These are phyloP conservation scores for Diaporthe ampelina DNA, from an alignment of 2,329 filamentous ascomycete genomes.

Conservation along the genomic window DNA sequence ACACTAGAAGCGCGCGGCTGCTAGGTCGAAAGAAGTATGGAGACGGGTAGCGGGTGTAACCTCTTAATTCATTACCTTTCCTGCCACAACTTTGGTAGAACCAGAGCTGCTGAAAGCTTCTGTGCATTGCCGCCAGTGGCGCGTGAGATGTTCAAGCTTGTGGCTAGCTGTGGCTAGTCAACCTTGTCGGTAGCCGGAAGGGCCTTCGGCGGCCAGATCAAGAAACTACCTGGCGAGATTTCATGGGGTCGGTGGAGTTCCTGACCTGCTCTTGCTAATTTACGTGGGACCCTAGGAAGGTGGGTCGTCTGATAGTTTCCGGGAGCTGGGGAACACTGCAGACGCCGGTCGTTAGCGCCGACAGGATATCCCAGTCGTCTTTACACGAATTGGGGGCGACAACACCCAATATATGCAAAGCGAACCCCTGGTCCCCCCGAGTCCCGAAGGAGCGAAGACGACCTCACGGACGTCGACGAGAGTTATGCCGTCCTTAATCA, in stretches of 20 bases:
- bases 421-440: background rate
- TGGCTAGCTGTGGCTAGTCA: constrained; percentile 1
- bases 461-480: background rate
- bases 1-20: background rate
- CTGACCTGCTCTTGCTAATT: constrained; percentile 24
- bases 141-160: background rate
- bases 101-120: background rate
- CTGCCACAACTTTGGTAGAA: background rate
- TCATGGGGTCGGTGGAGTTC: constrained; percentile 23
- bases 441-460: background rate
- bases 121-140: background rate
- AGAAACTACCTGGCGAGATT: constrained; percentile 21
- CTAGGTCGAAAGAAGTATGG: background rate
- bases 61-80: background rate
- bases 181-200: background rate
- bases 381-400: background rate
- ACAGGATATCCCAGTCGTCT: background rate
- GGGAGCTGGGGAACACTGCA: constrained; percentile 15
- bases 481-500: constrained; percentile 13
- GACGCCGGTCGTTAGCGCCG: background rate
- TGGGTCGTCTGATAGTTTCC: constrained; percentile 21
- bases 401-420: constrained; percentile 18
- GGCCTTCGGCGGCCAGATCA: background rate
- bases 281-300: constrained; percentile 22
- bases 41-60: constrained; percentile 3